Evolutionary conservation across 768 basidiomycete genomes (phyloP).

Genomic region (Pleurotus citrinopileatus): DNA sequence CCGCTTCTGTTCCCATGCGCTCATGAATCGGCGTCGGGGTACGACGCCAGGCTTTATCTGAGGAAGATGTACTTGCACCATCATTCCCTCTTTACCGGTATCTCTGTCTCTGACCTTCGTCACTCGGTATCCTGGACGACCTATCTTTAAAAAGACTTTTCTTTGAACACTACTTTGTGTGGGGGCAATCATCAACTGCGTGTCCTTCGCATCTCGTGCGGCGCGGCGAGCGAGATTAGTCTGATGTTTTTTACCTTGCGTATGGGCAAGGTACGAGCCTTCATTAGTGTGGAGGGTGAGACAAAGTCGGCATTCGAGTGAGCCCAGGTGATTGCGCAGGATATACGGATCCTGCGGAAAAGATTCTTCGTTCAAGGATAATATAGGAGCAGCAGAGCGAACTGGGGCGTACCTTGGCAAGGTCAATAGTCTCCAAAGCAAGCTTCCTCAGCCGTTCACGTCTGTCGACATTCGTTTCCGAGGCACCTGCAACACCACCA

Average conservation of each 20-base stretch:
- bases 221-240: constrained; percentile 97
- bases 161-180: constrained; percentile 76
- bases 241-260: constrained; percentile 99
- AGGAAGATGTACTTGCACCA: constrained; percentile 95
- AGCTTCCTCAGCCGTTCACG: constrained; percentile 93
- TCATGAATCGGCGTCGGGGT: constrained; percentile 92
- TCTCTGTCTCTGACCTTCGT: constrained; percentile 94
- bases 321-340: constrained; percentile 96
- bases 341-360: constrained; percentile 89
- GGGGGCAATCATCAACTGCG: constrained; percentile 85
- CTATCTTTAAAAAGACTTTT: constrained; percentile 97
- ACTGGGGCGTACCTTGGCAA: constrained; percentile 73
- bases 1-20: constrained; percentile 94
- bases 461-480: constrained; percentile 93
- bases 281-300: constrained; percentile 99
- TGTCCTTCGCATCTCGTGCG: constrained; percentile 95
- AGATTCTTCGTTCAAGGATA: constrained; percentile 6
- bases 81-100: constrained; percentile 91
- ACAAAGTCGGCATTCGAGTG: constrained; percentile 96
- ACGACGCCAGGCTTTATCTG: constrained; percentile 86
- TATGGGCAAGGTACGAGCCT: constrained; percentile 97
- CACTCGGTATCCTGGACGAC: constrained; percentile 91
- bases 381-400: constrained; percentile 8
- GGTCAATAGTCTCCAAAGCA: constrained; percentile 94
- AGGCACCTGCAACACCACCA: constrained; percentile 92